Percentiles rank a stretch among this genome's conserved stretches.
Conservation (phyloP, 176 grass and related monocot genomes). For the Hordeum vulgare region MorexV3_pseudomolecules_assembly NC_058519.1:657239609-657240108, state of each 20-base stretch:
- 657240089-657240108: slow-evolving; percentile 20
- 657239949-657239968: slow-evolving; percentile 48
- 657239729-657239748: slow-evolving; percentile 38
- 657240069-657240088: slow-evolving; percentile 32
- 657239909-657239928: slow-evolving; percentile 21
- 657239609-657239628: slow-evolving; percentile 39
- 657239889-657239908: slow-evolving; percentile 11
- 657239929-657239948: slow-evolving; percentile 44
- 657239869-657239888: not conserved
- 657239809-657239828: not conserved
- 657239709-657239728: not conserved
- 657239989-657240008: slow-evolving; percentile 19
- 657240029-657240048: slow-evolving; percentile 31
- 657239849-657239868: slow-evolving; percentile 36
- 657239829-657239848: slow-evolving; percentile 26
- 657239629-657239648: slow-evolving; percentile 37
- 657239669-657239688: not conserved
- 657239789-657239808: slow-evolving; percentile 42
- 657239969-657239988: slow-evolving; percentile 42
- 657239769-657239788: slow-evolving; percentile 33
- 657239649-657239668: slow-evolving; percentile 50
- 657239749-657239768: slow-evolving; percentile 37
- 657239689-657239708: not conserved
- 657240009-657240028: slow-evolving; percentile 19
- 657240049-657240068: slow-evolving; percentile 47